Evolutionary conservation across 345 rosid genomes (phyloP).

Genomic region (Hevea brasiliensis): DNA sequence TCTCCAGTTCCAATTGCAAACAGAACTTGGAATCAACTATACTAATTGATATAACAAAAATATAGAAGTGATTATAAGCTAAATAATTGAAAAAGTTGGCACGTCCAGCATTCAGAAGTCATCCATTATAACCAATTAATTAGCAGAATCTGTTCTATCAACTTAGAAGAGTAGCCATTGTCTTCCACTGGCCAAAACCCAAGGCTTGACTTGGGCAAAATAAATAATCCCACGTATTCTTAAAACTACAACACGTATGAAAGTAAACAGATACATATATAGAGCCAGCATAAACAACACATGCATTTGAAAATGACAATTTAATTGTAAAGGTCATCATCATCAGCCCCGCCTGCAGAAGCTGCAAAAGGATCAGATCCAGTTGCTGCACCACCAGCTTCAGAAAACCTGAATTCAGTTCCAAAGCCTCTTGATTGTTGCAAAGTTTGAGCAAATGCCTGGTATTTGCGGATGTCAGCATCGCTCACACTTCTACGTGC

Average conservation of each 20-base stretch:
- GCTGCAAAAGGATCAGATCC: conserved; percentile 73
- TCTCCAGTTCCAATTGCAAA: neutral
- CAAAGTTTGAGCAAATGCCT: conserved; percentile 91
- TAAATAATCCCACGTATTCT: neutral
- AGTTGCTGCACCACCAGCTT: conserved; percentile 38
- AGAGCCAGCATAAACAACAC: neutral
- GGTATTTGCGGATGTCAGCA: conserved; percentile 91
- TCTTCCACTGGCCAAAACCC: neutral
- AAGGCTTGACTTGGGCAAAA: neutral
- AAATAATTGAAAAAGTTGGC: too few relatives aligned
- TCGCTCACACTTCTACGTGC: conserved; percentile 92
- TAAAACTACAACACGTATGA: conserved; percentile 11
- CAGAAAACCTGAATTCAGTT: conserved; percentile 70
- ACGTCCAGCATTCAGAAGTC: neutral
- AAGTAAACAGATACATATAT: conserved; percentile 1
- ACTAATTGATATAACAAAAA: too few relatives aligned
- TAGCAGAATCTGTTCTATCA: neutral
- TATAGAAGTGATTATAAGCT: too few relatives aligned
- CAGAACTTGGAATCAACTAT: neutral
- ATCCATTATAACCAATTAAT: neutral
- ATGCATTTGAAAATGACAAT: conserved; percentile 1
- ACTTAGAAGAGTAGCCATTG: neutral
- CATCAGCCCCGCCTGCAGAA: conserved; percentile 66
- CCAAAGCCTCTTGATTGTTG: conserved; percentile 96
- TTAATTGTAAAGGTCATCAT: conserved; percentile 87